Evolutionary conservation across 495 filamentous ascomycete genomes (phyloP).

Genomic region (Penicilliopsis zonata): DNA sequence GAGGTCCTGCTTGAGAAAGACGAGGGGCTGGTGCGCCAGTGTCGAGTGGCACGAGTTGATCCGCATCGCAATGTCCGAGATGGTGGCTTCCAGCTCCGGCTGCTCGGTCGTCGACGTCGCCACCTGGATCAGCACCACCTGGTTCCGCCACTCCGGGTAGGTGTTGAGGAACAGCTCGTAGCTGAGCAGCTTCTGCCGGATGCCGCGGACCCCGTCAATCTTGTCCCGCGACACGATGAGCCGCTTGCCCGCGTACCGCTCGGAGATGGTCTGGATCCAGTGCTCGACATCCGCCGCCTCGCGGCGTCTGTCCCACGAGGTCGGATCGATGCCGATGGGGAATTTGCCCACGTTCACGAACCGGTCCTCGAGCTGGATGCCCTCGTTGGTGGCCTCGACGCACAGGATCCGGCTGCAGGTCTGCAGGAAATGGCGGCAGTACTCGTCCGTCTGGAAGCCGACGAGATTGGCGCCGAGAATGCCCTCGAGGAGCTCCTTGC

Average conservation of each 20-base stretch:
- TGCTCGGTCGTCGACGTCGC: slow-evolving; percentile 81
- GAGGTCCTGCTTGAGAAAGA: slow-evolving; percentile 93
- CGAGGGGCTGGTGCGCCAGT: slow-evolving; percentile 76
- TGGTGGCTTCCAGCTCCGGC: slow-evolving; percentile 70
- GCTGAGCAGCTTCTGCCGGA: slow-evolving; percentile 81
- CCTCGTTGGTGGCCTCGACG: slow-evolving; percentile 77
- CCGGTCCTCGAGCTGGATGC: slow-evolving; percentile 80
- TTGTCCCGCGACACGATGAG: slow-evolving; percentile 89
- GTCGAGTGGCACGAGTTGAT: slow-evolving; percentile 84
- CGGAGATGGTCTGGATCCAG: slow-evolving; percentile 68
- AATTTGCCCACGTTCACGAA: slow-evolving; percentile 73
- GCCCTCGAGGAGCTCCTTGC: slow-evolving; percentile 75
- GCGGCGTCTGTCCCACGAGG: slow-evolving; percentile 59
- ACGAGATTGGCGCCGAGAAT: slow-evolving; percentile 85
- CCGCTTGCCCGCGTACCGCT: slow-evolving; percentile 71
- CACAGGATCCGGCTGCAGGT: slow-evolving; percentile 81
- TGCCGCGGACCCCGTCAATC: slow-evolving; percentile 80
- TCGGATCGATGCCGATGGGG: slow-evolving; percentile 66
- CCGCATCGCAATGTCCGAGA: slow-evolving; percentile 83
- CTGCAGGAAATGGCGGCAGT: slow-evolving; percentile 84
- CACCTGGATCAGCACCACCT: slow-evolving; percentile 83
- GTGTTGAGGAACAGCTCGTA: slow-evolving; percentile 91
- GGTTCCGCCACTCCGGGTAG: slow-evolving; percentile 76
- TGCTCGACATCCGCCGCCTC: slow-evolving; percentile 55
- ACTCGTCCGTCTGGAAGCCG: slow-evolving; percentile 86